Percentiles rank a stretch among this genome's conserved stretches.
Conservation (phyloP, 228 moss, liverwort and hornwort genomes). For the Sphagnum fallax region DNA sequence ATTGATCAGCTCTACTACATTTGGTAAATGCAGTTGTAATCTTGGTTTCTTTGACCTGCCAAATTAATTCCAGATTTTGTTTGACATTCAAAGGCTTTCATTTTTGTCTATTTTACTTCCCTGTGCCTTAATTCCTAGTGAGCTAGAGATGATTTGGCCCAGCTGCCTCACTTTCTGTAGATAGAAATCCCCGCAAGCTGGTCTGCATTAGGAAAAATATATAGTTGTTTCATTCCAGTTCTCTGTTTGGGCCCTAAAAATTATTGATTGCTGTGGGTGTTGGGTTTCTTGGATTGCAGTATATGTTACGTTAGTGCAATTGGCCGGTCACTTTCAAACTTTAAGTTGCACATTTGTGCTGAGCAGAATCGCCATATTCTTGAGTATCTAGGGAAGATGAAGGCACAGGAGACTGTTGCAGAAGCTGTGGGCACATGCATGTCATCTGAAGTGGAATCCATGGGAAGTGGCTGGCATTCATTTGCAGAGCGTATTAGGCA, state of each 20-base stretch:
- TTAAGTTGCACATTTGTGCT: constrained; percentile 29
- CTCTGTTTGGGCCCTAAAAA: not conserved
- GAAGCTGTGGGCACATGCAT: constrained; percentile 17
- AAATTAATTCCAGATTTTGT: no score
- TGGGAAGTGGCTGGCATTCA: constrained; percentile 32
- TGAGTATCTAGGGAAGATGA: constrained; percentile 28
- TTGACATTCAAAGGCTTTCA: no score
- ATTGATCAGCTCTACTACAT: constrained; percentile 74
- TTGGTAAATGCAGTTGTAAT: constrained; percentile 31
- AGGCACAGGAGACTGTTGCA: constrained; percentile 12
- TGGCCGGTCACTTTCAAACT: constrained; percentile 55
- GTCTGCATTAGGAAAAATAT: no score
- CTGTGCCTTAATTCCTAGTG: no score
- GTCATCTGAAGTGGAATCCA: constrained; percentile 22
- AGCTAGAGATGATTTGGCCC: no score
- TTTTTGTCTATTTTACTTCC: no score
- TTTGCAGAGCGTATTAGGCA: constrained; percentile 63
- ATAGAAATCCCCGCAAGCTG: no score
- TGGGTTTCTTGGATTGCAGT: constrained; percentile 22
- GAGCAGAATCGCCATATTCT: constrained; percentile 43
- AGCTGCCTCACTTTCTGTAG: no score
- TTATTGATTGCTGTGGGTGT: not conserved
- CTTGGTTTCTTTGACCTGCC: not conserved
- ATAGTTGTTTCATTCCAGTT: no score
- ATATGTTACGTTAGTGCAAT: constrained; percentile 69